Conservation (phyloP, 164 flowering plant species). For the Stephania yunnanensis region DNA sequence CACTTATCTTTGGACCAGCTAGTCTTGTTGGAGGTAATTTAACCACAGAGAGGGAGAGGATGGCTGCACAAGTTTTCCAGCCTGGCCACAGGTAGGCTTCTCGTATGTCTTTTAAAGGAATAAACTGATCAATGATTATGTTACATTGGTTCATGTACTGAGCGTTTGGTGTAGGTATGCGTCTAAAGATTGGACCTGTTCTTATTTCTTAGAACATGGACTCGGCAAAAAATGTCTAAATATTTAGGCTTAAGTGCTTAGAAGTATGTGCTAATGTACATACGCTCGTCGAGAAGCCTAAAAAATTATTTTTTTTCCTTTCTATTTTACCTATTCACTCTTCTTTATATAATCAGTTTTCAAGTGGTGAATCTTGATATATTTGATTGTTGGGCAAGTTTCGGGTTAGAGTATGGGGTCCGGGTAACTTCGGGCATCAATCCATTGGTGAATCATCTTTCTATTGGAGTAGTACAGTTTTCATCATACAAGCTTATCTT, state of each 20-base stretch:
- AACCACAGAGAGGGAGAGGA: constrained; percentile 76
- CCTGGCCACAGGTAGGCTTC: constrained; percentile 67
- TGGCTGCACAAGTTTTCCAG: constrained; percentile 92
- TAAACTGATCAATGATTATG: background rate
- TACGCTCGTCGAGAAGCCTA: no score
- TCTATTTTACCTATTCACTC: no score
- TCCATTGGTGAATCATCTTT: no score
- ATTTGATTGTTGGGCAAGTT: background rate
- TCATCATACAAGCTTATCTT: background rate
- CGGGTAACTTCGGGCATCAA: no score
- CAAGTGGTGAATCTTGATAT: no score
- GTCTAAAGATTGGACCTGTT: background rate
- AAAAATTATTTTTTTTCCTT: no score
- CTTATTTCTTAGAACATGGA: background rate
- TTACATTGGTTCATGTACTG: no score
- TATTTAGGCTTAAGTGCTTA: background rate
- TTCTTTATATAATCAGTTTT: no score
- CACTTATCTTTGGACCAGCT: constrained; percentile 84
- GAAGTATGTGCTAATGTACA: no score
- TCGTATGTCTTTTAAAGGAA: background rate
- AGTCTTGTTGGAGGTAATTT: constrained; percentile 63
- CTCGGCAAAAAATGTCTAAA: no score
- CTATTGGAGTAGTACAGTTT: background rate
- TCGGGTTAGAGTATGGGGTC: background rate
- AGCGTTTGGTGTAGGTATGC: no score